Evolutionary conservation across 2,329 filamentous ascomycete species (phyloP), one percentile per base, ranked within the genome.

Genomic region (Aspergillus sp.): DNA sequence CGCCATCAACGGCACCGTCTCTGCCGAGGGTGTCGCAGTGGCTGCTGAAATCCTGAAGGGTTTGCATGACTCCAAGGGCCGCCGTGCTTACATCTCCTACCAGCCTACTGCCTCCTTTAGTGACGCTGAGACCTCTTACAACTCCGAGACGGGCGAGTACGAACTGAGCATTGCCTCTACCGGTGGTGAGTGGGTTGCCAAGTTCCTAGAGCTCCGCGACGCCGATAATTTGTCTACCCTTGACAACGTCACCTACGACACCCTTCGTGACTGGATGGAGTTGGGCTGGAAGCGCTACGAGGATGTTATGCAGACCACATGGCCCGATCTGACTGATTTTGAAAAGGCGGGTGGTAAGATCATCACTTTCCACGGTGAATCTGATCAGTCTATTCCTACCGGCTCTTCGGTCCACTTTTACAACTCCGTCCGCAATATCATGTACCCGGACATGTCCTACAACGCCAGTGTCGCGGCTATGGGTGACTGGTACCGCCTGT

Each of bases 341-440:
- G 74, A 81, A 30, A 59, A 74, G 2, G 65, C 75, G 0, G 84
- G 84, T 23, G 84, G 82, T 55, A 87, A 87, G 71, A 71, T 87
- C 3, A 72, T 87, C 8, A 83, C 86, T 69, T 85, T 80, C 74
- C 84, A 87, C 71, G 84, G 84, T 55, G 84, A 87, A 70, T 81
- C 80, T 0, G 85, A 87, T 69, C 70, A 76, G 12, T 80, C 76
- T 6, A 75, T 87, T 61, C 84, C 84, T 2, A 70, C 84, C 1
- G 82, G 76, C 4, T 84, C 82, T 0, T 85, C 83, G 0, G 79
- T 85, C 1, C 82, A 80, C 67, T 87, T 86, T 75, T 82, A 78
- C 71, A 77, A 86, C 57, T 80, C 82, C 3, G 84, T 87, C 38
- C 80, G 80, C 41, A 66, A 65, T 3, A 75, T 80, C 70, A 84